Percentiles rank a stretch among this genome's conserved stretches.
Conservation (phyloP, 2,329 filamentous ascomycete species). For the Clonostachys sp. region DNA sequence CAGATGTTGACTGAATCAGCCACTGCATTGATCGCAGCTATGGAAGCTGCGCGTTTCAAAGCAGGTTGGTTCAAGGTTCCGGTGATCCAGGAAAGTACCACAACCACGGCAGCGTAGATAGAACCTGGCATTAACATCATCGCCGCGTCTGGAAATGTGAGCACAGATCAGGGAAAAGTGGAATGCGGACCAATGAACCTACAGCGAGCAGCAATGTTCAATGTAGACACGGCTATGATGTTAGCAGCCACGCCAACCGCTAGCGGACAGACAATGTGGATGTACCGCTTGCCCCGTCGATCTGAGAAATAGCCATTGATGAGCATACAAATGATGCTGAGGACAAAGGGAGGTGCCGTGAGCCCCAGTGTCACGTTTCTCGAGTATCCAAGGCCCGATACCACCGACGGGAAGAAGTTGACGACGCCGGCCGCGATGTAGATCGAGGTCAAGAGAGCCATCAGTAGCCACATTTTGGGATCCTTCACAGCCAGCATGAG, state of each 20-base stretch:
- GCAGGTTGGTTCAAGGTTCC: slow-evolving; percentile 54
- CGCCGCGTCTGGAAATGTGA: slow-evolving; percentile 30
- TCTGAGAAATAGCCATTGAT: slow-evolving; percentile 40
- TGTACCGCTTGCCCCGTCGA: slow-evolving; percentile 39
- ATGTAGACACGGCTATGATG: slow-evolving; percentile 25
- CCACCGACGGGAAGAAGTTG: slow-evolving; percentile 15
- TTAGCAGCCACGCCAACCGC: slow-evolving; percentile 29
- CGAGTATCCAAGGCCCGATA: slow-evolving; percentile 15
- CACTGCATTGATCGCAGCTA: slow-evolving; percentile 67
- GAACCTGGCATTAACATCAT: slow-evolving; percentile 26
- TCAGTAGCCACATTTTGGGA: slow-evolving; percentile 27
- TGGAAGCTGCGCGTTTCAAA: slow-evolving; percentile 60
- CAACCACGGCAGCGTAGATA: slow-evolving; percentile 16
- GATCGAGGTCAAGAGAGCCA: slow-evolving; percentile 27
- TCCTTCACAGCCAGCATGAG: slow-evolving; percentile 20
- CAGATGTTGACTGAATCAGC: slow-evolving; percentile 50
- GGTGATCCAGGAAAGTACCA: slow-evolving; percentile 16
- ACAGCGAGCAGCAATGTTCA: slow-evolving; percentile 32
- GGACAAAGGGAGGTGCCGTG: slow-evolving; percentile 11
- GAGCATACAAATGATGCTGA: slow-evolving; percentile 16
- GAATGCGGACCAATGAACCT: no score
- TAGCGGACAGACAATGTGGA: slow-evolving; percentile 50
- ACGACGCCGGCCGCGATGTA: slow-evolving; percentile 19
- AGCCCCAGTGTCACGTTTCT: slow-evolving; percentile 10
- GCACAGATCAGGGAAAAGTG: no score